Percentiles rank a stretch among this genome's conserved stretches.
These are phyloP conservation scores for Calocybe indica DNA, from an alignment of 768 basidiomycete genomes.

Conservation along the genomic window DNA sequence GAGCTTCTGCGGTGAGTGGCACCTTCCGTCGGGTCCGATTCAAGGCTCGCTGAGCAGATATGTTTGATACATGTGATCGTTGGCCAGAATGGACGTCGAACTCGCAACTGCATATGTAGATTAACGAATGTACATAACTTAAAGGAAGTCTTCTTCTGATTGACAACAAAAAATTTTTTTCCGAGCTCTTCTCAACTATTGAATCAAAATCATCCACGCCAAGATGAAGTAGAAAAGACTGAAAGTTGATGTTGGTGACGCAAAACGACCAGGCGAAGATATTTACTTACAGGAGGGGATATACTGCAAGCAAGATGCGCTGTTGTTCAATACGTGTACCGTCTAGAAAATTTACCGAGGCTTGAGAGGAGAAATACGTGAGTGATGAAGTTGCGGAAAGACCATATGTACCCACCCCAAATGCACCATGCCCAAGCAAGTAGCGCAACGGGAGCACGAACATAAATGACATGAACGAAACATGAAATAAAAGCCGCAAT, in stretches of 20 bases:
- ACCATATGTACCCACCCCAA: conserved; percentile 65
- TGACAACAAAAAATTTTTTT: neutral
- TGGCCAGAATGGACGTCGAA: too few species aligned
- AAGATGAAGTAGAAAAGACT: conserved; percentile 92
- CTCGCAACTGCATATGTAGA: too few species aligned
- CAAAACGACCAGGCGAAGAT: neutral
- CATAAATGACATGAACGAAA: conserved; percentile 80
- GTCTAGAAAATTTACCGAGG: conserved; percentile 92
- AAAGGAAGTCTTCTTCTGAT: too few species aligned
- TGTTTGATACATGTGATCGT: too few species aligned
- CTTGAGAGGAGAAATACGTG: conserved; percentile 29
- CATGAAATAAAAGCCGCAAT: conserved; percentile 85
- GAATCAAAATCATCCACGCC: conserved; percentile 96
- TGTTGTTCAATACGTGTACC: conserved; percentile 92
- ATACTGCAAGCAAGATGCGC: conserved; percentile 88
- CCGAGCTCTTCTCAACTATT: conserved; percentile 32
- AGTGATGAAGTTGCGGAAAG: neutral
- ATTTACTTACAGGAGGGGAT: conserved; percentile 81
- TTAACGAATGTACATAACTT: too few species aligned
- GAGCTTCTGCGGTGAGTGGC: too few species aligned
- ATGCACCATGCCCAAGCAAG: conserved; percentile 94
- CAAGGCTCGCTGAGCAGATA: too few species aligned
- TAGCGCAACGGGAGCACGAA: conserved; percentile 82
- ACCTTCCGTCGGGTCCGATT: too few species aligned
- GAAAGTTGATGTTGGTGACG: neutral